Evolutionary conservation across 164 flowering plant species (phyloP).

Genomic region (Magnolia changhungtana): DNA sequence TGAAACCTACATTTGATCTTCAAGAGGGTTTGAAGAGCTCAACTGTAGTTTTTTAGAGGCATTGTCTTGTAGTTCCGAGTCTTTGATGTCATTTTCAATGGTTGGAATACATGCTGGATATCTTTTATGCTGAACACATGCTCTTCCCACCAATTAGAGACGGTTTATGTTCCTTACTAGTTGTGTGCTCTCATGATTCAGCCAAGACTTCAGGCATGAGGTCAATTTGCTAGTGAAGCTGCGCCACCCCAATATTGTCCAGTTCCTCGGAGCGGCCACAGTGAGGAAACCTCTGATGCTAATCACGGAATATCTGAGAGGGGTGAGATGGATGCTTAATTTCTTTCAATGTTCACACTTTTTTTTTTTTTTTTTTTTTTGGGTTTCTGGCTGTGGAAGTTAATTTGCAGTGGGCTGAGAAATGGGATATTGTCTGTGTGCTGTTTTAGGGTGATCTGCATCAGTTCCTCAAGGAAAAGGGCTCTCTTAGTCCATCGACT

Average conservation of each 20-base stretch:
- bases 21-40: no score
- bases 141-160: not conserved
- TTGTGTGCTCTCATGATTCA: conserved; percentile 33
- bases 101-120: not conserved
- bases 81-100: not conserved
- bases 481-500: conserved; percentile 74
- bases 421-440: not conserved
- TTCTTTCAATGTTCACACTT: not conserved
- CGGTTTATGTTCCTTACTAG: not conserved
- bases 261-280: conserved; percentile 98
- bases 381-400: not conserved
- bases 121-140: no score
- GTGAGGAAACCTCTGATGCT: conserved; percentile 96
- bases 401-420: not conserved
- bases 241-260: conserved; percentile 97
- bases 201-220: conserved; percentile 99
- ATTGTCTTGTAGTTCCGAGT: not conserved
- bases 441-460: conserved; percentile 88
- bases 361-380: not conserved
- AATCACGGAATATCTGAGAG: conserved; percentile 89
- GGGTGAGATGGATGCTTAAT: conserved; percentile 45
- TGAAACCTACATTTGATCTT: no score
- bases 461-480: conserved; percentile 90
- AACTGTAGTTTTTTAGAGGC: no score
- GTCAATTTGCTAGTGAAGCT: conserved; percentile 97